These are phyloP conservation scores for Hanseniaspora mollemarum DNA, from an alignment of 805 yeast species.

Conservation along the genomic window DNA sequence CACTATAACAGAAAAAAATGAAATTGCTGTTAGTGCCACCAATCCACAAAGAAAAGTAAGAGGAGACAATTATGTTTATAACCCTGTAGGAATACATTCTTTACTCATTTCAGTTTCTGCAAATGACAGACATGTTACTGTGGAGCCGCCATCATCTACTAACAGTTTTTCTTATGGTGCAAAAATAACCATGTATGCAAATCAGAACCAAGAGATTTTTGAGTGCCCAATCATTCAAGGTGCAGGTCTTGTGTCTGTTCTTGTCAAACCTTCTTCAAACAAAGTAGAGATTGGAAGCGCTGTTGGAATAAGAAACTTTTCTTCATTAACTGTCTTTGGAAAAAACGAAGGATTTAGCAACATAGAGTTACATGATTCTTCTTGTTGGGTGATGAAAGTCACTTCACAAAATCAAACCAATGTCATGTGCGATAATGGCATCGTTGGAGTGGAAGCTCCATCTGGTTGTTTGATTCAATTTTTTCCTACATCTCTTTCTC, in stretches of 20 bases:
- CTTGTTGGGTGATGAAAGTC: neutral
- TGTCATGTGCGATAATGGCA: neutral
- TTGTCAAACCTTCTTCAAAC: neutral
- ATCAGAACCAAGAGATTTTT: neutral
- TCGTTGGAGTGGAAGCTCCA: neutral
- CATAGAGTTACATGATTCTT: neutral
- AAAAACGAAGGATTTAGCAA: neutral
- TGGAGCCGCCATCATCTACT: neutral
- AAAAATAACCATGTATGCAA: neutral
- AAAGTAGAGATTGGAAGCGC: neutral
- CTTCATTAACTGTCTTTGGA: neutral
- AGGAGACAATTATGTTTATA: constrained; percentile 12
- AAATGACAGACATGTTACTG: neutral
- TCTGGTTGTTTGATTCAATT: constrained; percentile 23
- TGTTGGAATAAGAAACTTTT: neutral
- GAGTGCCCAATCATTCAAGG: constrained; percentile 4
- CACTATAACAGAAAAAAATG: constrained; percentile 28
- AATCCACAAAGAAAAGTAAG: neutral
- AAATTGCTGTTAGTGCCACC: constrained; percentile 33
- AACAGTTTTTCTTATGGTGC: neutral
- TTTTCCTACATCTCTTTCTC: constrained; percentile 16
- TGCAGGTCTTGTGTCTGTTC: constrained; percentile 3
- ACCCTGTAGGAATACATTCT: constrained; percentile 6
- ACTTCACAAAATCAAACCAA: neutral
- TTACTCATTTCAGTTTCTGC: neutral